Base-by-base conservation (phyloP, 2,329 filamentous ascomycete species). In the Xylaria sp. region DNA sequence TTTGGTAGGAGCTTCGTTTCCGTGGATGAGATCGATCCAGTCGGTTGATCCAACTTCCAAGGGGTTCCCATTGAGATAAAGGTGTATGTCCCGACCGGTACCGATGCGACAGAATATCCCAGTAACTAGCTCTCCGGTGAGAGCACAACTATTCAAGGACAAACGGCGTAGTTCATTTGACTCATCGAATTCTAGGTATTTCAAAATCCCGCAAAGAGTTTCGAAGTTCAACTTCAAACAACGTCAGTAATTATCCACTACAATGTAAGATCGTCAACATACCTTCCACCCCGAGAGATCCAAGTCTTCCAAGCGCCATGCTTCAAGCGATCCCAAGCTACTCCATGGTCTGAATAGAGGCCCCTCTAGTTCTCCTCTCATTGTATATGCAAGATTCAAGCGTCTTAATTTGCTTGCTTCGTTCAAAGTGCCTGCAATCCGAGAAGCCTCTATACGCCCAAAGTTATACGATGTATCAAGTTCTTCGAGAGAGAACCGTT, bases 281-380 rank as follows among this genome's bases (percentile, higher is more conserved):
- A 86, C 84, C 78, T 83, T 83, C 76, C 85, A 87, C 5, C 83
- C 82, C 2, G 86, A 87, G 32, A 89, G 76, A 69, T 88, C 82
- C 18, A 89, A 76, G 65, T 86, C 84, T 72, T 87, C 83, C 28
- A 89, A 78, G n/a, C 78, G 78, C 80, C 83, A 85, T 10, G 73
- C 68, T 53, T 73, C 70, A 20, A 66, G 67, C 10, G 20, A 77
- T 73, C 46, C 78, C 71, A 52, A 86, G 76, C 8, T 79, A 76
- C 59, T 81, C 80, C 66, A 83, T 75, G 60, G 85, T 78, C 69
- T 71, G 32, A 88, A 82, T 3, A 88, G 75, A 2, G 84, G 81
- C 15, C 79, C 79, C 3, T 82, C 81, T 1, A 81, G 75, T 28
- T 80, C 75, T 15, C 85, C 81, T 39, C 85, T 83, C 18, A 87